phyloP scores from a whole-genome alignment of 2,329 filamentous ascomycete species.

The Lasiodiplodia sp. region DNA sequence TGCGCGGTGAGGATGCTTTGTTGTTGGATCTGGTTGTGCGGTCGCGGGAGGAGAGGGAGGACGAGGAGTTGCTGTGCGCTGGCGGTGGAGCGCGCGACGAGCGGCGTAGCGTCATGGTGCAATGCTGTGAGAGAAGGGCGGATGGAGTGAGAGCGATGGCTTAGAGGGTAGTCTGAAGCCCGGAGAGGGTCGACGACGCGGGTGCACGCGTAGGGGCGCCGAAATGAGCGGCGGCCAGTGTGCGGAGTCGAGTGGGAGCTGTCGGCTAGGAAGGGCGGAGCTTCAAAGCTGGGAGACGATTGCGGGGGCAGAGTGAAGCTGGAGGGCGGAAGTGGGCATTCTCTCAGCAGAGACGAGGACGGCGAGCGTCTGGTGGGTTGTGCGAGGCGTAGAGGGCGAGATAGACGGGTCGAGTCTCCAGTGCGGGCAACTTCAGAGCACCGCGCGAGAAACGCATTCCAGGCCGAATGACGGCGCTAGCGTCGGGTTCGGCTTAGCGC shows the following conservation, averaged over 20 bases:
- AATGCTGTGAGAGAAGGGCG: constrained; percentile 25
- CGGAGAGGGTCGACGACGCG: background rate
- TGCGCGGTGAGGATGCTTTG: constrained; percentile 76
- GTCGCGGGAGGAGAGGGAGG: constrained; percentile 74
- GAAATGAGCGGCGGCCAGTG: constrained; percentile 32
- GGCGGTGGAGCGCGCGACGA: constrained; percentile 82
- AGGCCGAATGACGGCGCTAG: constrained; percentile 27
- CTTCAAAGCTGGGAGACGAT: constrained; percentile 45
- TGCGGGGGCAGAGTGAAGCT: constrained; percentile 36
- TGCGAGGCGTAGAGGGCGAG: constrained; percentile 21
- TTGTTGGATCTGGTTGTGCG: constrained; percentile 74
- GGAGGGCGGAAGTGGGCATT: constrained; percentile 40
- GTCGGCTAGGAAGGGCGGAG: constrained; percentile 42
- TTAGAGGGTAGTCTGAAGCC: constrained; percentile 4
- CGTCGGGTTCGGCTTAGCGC: constrained; percentile 22
- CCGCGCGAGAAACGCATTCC: constrained; percentile 29
- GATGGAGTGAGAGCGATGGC: constrained; percentile 15
- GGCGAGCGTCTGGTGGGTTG: constrained; percentile 17
- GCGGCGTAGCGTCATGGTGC: constrained; percentile 75
- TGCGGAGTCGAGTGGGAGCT: constrained; percentile 34
- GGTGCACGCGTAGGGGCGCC: constrained; percentile 23
- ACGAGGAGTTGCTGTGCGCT: constrained; percentile 79
- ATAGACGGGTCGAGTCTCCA: constrained; percentile 29
- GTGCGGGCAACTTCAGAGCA: constrained; percentile 31
- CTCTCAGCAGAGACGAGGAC: constrained; percentile 16